A percentile compares a stretch with the other conserved stretches of the same genome.
phyloP scores from a whole-genome alignment of 371 early-diverging fungal species.

The Haplosporangium sp. region DNA sequence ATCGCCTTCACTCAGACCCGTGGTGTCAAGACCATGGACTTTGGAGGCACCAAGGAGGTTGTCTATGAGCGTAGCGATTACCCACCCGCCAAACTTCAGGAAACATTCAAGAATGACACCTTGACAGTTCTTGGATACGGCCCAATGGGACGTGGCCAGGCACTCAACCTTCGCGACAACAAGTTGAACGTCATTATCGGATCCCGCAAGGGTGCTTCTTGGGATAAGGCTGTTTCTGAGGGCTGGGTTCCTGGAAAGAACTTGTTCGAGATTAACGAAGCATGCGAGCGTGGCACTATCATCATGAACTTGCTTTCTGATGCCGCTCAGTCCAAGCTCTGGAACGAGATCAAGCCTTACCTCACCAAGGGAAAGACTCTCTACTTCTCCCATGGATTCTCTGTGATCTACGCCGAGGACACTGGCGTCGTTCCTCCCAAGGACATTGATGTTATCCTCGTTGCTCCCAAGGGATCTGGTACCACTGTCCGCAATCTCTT shows the following conservation, averaged over 20 bases:
- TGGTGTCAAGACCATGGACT: constrained; percentile 92
- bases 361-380: constrained; percentile 97
- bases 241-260: constrained; percentile 97
- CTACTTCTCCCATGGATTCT: constrained; percentile 98
- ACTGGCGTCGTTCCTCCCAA: constrained; percentile 92
- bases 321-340: constrained; percentile 94
- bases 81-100: constrained; percentile 89
- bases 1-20: constrained; percentile 70
- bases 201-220: constrained; percentile 92
- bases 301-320: constrained; percentile 97
- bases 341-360: constrained; percentile 90
- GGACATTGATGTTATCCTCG: constrained; percentile 95
- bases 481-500: constrained; percentile 96
- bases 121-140: constrained; percentile 98
- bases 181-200: constrained; percentile 96
- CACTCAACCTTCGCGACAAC: constrained; percentile 96
- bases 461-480: constrained; percentile 97
- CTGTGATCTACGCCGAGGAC: constrained; percentile 93
- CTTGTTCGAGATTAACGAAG: constrained; percentile 94
- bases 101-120: constrained; percentile 90
- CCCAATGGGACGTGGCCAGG: constrained; percentile 97
- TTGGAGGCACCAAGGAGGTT: constrained; percentile 92
- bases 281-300: constrained; percentile 90
- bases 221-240: constrained; percentile 93
- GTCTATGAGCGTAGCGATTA: constrained; percentile 97